Conservation (phyloP, 331 rosid species). For the Erythrophleum ivorense region DNA sequence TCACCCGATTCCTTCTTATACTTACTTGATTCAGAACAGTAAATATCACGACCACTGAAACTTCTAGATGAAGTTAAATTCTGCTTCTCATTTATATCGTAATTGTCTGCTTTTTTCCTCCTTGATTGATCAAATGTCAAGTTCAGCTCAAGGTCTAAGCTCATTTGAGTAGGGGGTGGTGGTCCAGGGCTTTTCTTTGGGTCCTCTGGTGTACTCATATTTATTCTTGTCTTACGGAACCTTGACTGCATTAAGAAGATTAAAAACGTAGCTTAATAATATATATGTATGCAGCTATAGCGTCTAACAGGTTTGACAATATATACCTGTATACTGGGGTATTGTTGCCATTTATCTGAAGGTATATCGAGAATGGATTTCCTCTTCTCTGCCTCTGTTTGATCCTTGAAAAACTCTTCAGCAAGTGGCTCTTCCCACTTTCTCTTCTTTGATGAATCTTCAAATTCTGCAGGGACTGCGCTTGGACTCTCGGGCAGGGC, state of each 20-base stretch:
- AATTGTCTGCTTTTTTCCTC: slow-evolving; percentile 38
- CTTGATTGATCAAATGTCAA: slow-evolving; percentile 60
- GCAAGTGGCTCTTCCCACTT: slow-evolving; percentile 63
- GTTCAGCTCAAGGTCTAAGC: slow-evolving; percentile 89
- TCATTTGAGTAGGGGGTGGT: slow-evolving; percentile 41
- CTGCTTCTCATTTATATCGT: slow-evolving; percentile 34
- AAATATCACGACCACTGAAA: slow-evolving; percentile 41
- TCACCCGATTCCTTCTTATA: slow-evolving; percentile 38
- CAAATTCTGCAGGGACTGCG: slow-evolving; percentile 50
- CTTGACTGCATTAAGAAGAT: slow-evolving; percentile 64
- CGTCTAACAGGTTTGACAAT: not conserved
- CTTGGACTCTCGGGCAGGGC: slow-evolving; percentile 56
- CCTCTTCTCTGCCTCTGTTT: slow-evolving; percentile 42
- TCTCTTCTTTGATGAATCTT: slow-evolving; percentile 71
- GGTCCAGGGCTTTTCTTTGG: slow-evolving; percentile 53
- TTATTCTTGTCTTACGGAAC: slow-evolving; percentile 63
- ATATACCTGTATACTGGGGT: slow-evolving; percentile 66
- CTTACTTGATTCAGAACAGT: slow-evolving; percentile 41
- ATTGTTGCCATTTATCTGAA: slow-evolving; percentile 69
- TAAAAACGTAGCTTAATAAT: not conserved
- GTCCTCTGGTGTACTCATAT: slow-evolving; percentile 51
- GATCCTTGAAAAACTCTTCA: slow-evolving; percentile 47
- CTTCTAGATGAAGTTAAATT: slow-evolving; percentile 34
- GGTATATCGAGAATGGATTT: slow-evolving; percentile 57
- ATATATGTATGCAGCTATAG: not conserved